Conservation (phyloP, 164 flowering plant genomes). For the Nymphaea colorata region DNA sequence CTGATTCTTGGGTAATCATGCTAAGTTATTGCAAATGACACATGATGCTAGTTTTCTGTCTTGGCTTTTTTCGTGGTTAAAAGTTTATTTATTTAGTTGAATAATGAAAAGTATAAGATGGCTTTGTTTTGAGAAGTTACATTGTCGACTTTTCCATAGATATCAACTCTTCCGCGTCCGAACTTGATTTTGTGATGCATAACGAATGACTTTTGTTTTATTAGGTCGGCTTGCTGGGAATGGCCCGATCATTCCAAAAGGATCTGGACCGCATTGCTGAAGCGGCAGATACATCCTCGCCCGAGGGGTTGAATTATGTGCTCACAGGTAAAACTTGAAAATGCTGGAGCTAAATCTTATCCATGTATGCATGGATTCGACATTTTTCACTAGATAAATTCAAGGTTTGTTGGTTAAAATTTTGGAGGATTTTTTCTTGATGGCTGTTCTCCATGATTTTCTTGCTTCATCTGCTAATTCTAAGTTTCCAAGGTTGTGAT, state of each 20-base stretch:
- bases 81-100: too few species aligned
- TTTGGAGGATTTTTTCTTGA: too few species aligned
- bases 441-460: neutral
- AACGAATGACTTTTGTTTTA: constrained; percentile 1
- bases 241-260: constrained; percentile 68
- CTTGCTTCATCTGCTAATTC: neutral
- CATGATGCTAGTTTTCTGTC: too few species aligned
- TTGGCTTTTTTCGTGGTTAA: too few species aligned
- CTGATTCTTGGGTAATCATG: neutral
- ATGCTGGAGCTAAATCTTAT: neutral
- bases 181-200: neutral
- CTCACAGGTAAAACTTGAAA: constrained; percentile 46
- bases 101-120: neutral
- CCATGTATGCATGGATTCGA: too few species aligned
- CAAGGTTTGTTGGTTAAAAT: too few species aligned
- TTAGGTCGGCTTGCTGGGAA: constrained; percentile 89
- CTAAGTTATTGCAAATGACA: neutral
- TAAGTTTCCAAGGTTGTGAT: too few species aligned
- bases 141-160: neutral
- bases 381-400: too few species aligned
- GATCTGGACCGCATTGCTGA: constrained; percentile 92
- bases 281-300: constrained; percentile 71
- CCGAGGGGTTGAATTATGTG: constrained; percentile 69
- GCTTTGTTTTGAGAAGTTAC: neutral
- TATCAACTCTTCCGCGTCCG: neutral